Conservation (phyloP, 1,284 basidiomycete genomes). For the Marasmius tenuissimus region DNA sequence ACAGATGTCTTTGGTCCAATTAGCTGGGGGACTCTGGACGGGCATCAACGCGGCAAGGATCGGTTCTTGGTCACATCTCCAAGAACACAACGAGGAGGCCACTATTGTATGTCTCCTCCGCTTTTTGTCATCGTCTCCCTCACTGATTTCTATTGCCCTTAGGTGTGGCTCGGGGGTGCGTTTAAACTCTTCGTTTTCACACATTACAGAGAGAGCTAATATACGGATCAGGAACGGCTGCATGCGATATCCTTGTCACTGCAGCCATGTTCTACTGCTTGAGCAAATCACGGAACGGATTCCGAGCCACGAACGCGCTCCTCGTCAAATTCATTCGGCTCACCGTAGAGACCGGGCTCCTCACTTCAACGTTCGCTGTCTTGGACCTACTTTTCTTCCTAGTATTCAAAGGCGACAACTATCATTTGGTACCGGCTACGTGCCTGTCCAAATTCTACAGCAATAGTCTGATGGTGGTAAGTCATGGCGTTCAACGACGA, state of each 20-base stretch:
- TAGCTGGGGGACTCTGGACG: not conserved
- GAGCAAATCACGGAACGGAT: not conserved
- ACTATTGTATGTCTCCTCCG: not conserved
- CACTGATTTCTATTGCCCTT: not conserved
- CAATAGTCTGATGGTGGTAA: constrained; percentile 14
- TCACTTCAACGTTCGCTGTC: constrained; percentile 10
- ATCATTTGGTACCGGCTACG: constrained; percentile 12
- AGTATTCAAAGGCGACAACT: constrained; percentile 12
- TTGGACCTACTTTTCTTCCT: constrained; percentile 11
- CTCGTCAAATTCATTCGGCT: constrained; percentile 5
- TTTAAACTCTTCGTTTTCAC: not conserved
- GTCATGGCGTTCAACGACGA: not conserved
- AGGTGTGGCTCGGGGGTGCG: constrained; percentile 1
- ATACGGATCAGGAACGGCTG: constrained; percentile 8
- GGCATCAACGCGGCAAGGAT: not conserved
- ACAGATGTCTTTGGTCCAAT: constrained; percentile 1
- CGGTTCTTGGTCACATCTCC: not conserved
- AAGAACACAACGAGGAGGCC: not conserved
- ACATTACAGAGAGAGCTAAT: not conserved
- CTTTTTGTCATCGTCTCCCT: not conserved
- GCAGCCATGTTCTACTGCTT: not conserved
- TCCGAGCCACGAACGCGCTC: not conserved
- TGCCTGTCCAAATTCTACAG: constrained; percentile 15
- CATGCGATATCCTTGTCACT: constrained; percentile 12
- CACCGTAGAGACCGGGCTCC: constrained; percentile 13